Percentiles rank a stretch among this genome's conserved stretches.
Conservation (phyloP, 176 grass and related monocot species). For the Avena sativa region DNA sequence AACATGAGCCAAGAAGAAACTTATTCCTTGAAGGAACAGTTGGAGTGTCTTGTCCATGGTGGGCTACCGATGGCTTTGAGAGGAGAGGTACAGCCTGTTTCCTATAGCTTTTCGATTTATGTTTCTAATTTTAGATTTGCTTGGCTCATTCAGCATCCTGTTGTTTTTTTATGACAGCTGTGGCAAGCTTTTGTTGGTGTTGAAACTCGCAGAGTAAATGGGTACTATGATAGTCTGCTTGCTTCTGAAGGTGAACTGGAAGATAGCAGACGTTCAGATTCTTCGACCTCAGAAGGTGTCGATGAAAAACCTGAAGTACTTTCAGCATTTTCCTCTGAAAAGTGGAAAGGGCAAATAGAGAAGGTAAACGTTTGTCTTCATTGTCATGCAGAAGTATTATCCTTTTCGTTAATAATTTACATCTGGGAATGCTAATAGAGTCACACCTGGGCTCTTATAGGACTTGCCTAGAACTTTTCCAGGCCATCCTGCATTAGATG, state of each 20-base stretch:
- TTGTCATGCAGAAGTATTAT: neutral
- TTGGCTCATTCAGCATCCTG: slow-evolving; percentile 28
- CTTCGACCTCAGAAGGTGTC: slow-evolving; percentile 45
- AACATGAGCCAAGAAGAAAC: slow-evolving; percentile 53
- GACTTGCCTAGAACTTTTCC: slow-evolving; percentile 99
- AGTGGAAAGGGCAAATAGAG: slow-evolving; percentile 97
- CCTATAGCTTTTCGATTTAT: slow-evolving; percentile 21
- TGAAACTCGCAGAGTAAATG: slow-evolving; percentile 75
- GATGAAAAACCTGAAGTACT: slow-evolving; percentile 46
- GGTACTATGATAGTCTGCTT: slow-evolving; percentile 82
- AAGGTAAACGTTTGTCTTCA: slow-evolving; percentile 61
- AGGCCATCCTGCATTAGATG: slow-evolving; percentile 94
- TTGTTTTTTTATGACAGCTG: slow-evolving; percentile 68
- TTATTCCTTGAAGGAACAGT: slow-evolving; percentile 77
- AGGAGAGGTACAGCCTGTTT: slow-evolving; percentile 73
- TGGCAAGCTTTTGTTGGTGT: slow-evolving; percentile 99
- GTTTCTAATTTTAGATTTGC: slow-evolving; percentile 35
- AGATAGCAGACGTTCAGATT: slow-evolving; percentile 48
- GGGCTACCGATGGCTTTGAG: slow-evolving; percentile 95
- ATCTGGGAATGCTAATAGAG: slow-evolving; percentile 41
- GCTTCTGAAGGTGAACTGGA: slow-evolving; percentile 50
- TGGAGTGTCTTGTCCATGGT: slow-evolving; percentile 88
- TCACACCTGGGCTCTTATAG: slow-evolving; percentile 56
- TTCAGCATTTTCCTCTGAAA: slow-evolving; percentile 53
- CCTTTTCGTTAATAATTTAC: neutral